Evolutionary conservation across 257 asterid species (phyloP).

Genomic region (Cynanchum wilfordii): DNA sequence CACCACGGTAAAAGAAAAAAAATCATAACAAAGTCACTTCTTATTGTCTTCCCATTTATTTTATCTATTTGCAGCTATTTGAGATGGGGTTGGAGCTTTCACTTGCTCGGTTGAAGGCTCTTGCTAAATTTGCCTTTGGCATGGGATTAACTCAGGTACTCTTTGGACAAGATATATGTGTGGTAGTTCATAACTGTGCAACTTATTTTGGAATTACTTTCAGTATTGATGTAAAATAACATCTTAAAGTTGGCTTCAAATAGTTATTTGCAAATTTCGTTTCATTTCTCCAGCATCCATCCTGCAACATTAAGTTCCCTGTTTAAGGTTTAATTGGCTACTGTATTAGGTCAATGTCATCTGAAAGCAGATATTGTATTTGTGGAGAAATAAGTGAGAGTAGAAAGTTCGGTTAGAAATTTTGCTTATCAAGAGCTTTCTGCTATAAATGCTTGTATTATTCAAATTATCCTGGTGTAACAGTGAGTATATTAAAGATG

Average conservation of each 20-base stretch:
- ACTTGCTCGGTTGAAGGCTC: slow-evolving; percentile 86
- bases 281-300: background rate
- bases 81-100: slow-evolving; percentile 99
- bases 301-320: background rate
- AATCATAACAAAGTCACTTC: background rate
- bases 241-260: background rate
- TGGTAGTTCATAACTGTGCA: background rate
- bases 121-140: slow-evolving; percentile 97
- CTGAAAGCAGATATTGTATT: background rate
- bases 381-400: background rate
- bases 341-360: background rate
- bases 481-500: background rate
- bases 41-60: slow-evolving; percentile 23
- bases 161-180: slow-evolving; percentile 14
- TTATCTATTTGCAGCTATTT: slow-evolving; percentile 68
- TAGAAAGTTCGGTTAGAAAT: background rate
- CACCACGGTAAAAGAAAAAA: too few species aligned
- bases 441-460: background rate
- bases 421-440: background rate
- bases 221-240: background rate
- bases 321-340: background rate
- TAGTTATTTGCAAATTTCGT: background rate
- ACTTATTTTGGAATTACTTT: background rate
- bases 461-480: too few species aligned
- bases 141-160: slow-evolving; percentile 90